Conservation (phyloP, 2,329 filamentous ascomycete genomes). For the Neonectria coccinea region DNA sequence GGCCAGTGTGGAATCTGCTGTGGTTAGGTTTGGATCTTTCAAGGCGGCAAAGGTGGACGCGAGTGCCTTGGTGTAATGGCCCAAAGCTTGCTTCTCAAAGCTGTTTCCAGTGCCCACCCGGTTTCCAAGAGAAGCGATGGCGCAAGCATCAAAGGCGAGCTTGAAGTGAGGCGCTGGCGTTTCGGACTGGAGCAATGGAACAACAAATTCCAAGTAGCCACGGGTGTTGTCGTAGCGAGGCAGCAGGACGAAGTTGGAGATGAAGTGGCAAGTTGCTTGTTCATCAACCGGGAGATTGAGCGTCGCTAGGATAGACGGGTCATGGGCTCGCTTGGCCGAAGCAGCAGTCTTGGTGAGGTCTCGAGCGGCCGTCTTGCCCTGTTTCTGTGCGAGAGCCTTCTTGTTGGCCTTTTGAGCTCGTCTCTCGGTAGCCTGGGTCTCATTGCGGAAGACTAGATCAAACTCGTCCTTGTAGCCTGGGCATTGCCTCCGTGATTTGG, state of each 20-base stretch:
- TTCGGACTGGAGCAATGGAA: constrained; percentile 65
- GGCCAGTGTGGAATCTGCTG: constrained; percentile 68
- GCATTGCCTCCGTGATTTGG: constrained; percentile 72
- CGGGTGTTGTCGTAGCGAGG: constrained; percentile 62
- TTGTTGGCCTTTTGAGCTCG: constrained; percentile 68
- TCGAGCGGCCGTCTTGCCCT: constrained; percentile 41
- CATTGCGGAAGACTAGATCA: constrained; percentile 78
- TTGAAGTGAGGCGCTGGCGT: constrained; percentile 60
- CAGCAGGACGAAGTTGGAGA: constrained; percentile 70
- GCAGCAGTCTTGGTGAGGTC: constrained; percentile 29
- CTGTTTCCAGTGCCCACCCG: constrained; percentile 52
- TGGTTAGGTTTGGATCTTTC: constrained; percentile 60
- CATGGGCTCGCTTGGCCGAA: constrained; percentile 35
- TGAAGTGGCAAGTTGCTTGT: constrained; percentile 69
- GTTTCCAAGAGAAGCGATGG: constrained; percentile 68
- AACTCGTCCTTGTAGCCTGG: constrained; percentile 79
- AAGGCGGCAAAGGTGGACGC: constrained; percentile 65
- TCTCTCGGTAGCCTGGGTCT: constrained; percentile 75
- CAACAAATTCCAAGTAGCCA: constrained; percentile 70
- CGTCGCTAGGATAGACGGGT: constrained; percentile 45
- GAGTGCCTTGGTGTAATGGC: constrained; percentile 67
- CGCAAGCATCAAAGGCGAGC: constrained; percentile 69
- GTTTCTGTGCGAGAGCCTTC: constrained; percentile 57
- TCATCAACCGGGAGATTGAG: constrained; percentile 63
- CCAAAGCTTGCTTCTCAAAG: constrained; percentile 57